These are phyloP conservation scores for Echinosophora koreensis DNA, from an alignment of 306 rosid genomes.

Conservation along the genomic window DNA sequence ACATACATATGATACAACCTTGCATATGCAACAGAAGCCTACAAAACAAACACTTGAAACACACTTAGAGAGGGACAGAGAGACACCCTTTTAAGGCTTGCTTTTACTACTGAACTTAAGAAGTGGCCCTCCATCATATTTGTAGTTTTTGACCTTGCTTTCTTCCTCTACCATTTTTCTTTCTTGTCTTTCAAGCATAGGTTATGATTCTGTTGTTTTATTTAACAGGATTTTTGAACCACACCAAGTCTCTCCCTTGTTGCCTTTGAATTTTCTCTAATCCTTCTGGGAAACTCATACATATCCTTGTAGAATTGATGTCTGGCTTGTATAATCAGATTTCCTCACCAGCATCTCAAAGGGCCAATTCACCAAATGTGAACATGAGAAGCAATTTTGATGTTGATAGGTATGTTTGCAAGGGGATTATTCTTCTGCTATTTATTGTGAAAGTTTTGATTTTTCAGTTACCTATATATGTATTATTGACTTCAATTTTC, in stretches of 20 bases:
- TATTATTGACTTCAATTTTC: constrained; percentile 26
- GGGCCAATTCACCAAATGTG: constrained; percentile 59
- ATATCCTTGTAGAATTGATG: constrained; percentile 47
- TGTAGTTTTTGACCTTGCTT: constrained; percentile 50
- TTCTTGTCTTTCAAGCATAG: constrained; percentile 40
- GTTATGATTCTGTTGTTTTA: constrained; percentile 45
- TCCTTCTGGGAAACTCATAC: constrained; percentile 20
- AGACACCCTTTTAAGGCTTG: constrained; percentile 52
- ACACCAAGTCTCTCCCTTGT: constrained; percentile 19
- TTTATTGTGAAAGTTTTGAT: not conserved
- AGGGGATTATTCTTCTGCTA: constrained; percentile 1
- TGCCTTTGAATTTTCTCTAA: constrained; percentile 36
- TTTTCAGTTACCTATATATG: constrained; percentile 18
- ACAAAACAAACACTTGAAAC: constrained; percentile 50
- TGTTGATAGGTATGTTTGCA: constrained; percentile 54
- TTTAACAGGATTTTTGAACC: constrained; percentile 34
- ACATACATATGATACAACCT: constrained; percentile 20
- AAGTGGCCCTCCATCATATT: constrained; percentile 59
- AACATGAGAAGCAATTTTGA: constrained; percentile 60
- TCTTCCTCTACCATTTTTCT: constrained; percentile 38
- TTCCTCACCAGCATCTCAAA: constrained; percentile 58
- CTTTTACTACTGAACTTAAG: constrained; percentile 59
- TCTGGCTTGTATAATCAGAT: constrained; percentile 59
- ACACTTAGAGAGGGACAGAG: constrained; percentile 49
- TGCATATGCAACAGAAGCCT: constrained; percentile 54